phyloP scores from a whole-genome alignment of 352 stramenopile species.

The Phytophthora hybrid region DNA sequence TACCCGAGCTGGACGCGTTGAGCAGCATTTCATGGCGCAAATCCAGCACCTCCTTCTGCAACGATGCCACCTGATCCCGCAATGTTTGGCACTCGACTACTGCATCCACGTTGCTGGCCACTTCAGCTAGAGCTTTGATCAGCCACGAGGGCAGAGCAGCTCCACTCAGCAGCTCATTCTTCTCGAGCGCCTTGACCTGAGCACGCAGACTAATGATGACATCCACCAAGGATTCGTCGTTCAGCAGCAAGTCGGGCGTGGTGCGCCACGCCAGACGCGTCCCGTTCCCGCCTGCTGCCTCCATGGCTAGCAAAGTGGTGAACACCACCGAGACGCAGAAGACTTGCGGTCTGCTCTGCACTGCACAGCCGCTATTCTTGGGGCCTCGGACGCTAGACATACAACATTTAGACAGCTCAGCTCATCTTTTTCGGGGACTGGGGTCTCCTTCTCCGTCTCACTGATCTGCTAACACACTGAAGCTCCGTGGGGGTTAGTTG shows the following conservation, averaged over 20 bases:
- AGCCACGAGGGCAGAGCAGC: conserved; percentile 75
- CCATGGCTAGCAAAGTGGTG: conserved; percentile 24
- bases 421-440: conserved; percentile 2
- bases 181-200: conserved; percentile 76
- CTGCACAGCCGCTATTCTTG: not conserved
- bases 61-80: conserved; percentile 72
- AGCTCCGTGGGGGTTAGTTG: conserved; percentile 2
- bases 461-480: not conserved
- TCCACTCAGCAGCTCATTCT: conserved; percentile 81
- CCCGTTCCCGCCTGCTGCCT: conserved; percentile 48
- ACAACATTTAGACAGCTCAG: not conserved
- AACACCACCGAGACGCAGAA: conserved; percentile 1
- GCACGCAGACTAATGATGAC: conserved; percentile 73
- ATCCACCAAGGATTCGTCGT: conserved; percentile 82
- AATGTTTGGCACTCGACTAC: conserved; percentile 83
- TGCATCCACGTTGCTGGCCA: conserved; percentile 83
- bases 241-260: conserved; percentile 77
- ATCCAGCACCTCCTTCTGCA: conserved; percentile 85
- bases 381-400: not conserved
- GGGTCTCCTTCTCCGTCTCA: not conserved
- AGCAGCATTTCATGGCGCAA: conserved; percentile 82
- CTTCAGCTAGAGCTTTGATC: conserved; percentile 73
- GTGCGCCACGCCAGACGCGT: conserved; percentile 70
- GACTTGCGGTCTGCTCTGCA: not conserved
- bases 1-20: conserved; percentile 52